Conservation (phyloP, 306 rosid genomes). For the Acacia crassicarpa region DNA sequence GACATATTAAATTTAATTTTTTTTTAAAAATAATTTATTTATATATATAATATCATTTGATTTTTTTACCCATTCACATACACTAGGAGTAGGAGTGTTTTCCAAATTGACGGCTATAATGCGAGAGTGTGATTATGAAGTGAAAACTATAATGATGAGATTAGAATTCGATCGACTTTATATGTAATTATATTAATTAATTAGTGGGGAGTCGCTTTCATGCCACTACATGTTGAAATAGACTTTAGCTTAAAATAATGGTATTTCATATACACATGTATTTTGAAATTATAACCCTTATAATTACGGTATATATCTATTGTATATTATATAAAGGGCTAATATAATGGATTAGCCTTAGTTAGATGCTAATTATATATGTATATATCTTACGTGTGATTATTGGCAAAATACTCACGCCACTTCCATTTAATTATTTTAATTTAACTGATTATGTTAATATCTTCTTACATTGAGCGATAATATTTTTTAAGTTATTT, state of each 20-base stretch:
- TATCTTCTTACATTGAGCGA: too few relatives aligned
- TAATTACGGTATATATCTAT: not conserved
- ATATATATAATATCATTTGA: too few relatives aligned
- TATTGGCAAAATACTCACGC: not conserved
- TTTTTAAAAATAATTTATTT: too few relatives aligned
- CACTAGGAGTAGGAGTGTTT: not conserved
- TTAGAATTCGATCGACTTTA: not conserved
- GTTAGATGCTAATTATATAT: not conserved
- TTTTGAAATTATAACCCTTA: not conserved
- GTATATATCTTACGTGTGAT: not conserved
- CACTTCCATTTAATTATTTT: not conserved
- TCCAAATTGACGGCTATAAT: not conserved
- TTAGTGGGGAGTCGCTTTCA: not conserved
- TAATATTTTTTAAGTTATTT: too few relatives aligned
- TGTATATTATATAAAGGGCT: too few relatives aligned
- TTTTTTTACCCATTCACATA: too few relatives aligned
- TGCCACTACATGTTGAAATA: not conserved
- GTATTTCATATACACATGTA: too few relatives aligned
- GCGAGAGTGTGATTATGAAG: not conserved
- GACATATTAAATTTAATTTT: too few relatives aligned
- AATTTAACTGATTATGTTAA: not conserved
- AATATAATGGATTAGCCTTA: not conserved
- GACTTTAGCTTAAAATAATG: too few relatives aligned
- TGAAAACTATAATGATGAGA: not conserved
- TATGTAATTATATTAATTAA: too few relatives aligned